These are phyloP conservation scores for Ruellia speciosa DNA, from an alignment of 305 asterid genomes.

Conservation along the genomic window DNA sequence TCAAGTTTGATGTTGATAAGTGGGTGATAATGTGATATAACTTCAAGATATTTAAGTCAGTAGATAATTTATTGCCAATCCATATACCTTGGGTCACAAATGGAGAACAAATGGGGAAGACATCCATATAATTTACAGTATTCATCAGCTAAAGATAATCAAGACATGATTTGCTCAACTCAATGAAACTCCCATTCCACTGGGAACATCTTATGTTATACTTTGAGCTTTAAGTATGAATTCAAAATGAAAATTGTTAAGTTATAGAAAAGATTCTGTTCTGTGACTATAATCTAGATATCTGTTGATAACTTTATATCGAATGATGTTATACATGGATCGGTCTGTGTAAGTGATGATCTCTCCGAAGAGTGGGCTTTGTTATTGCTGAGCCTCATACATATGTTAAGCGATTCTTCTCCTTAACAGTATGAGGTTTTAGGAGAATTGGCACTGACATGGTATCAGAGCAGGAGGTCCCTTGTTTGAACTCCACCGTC, in stretches of 20 bases:
- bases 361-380: neutral
- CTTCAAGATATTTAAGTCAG: too few relatives aligned
- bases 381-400: neutral
- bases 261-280: neutral
- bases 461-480: too few relatives aligned
- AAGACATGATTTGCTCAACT: constrained; percentile 10
- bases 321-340: neutral
- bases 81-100: too few relatives aligned
- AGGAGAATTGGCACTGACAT: too few relatives aligned
- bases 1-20: neutral
- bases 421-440: too few relatives aligned
- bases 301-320: neutral
- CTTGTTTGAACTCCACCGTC: too few relatives aligned
- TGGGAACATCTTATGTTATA: neutral
- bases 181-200: constrained; percentile 3
- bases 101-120: neutral
- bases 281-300: constrained; percentile 2
- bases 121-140: constrained; percentile 1
- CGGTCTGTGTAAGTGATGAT: neutral
- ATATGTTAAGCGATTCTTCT: too few relatives aligned
- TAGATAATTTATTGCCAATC: neutral
- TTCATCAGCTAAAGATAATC: neutral
- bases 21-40: too few relatives aligned
- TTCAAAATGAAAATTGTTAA: neutral
- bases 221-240: neutral